Evolutionary conservation across 768 basidiomycete genomes (phyloP).

Genomic region (Suillus variegatus): DNA sequence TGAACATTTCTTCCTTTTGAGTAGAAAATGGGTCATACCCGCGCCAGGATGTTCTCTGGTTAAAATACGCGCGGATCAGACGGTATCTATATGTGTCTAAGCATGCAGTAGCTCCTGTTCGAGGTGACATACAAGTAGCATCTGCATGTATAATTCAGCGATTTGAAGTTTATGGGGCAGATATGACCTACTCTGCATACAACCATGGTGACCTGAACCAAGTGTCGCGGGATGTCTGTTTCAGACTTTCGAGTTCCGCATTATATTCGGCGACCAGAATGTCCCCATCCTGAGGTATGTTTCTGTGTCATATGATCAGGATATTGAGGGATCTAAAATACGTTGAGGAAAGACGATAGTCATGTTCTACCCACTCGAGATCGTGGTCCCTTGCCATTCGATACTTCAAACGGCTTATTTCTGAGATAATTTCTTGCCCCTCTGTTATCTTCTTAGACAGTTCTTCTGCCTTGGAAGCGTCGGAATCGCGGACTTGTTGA

Average conservation of each 20-base stretch:
- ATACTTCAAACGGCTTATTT: slow-evolving; percentile 80
- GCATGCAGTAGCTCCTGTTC: slow-evolving; percentile 8
- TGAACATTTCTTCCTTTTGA: slow-evolving; percentile 83
- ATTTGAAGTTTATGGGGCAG: slow-evolving; percentile 3
- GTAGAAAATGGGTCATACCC: slow-evolving; percentile 79
- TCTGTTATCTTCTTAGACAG: slow-evolving; percentile 58
- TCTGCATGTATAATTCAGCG: slow-evolving; percentile 35
- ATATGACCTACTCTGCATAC: slow-evolving; percentile 79
- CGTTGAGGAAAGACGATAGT: neutral
- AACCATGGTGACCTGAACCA: slow-evolving; percentile 97
- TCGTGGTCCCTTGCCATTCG: slow-evolving; percentile 79
- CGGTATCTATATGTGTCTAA: slow-evolving; percentile 63
- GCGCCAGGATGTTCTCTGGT: slow-evolving; percentile 67
- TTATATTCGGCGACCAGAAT: slow-evolving; percentile 77
- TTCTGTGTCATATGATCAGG: slow-evolving; percentile 39
- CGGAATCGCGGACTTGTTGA: slow-evolving; percentile 20
- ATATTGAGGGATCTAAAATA: neutral
- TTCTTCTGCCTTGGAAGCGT: slow-evolving; percentile 23
- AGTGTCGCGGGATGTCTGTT: slow-evolving; percentile 51
- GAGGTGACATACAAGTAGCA: slow-evolving; percentile 65
- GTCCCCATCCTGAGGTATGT: slow-evolving; percentile 76
- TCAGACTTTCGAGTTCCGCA: slow-evolving; percentile 56
- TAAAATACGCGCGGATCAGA: slow-evolving; percentile 72
- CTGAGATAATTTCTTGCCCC: slow-evolving; percentile 75
- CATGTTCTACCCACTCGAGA: slow-evolving; percentile 53